Conservation (phyloP, 352 stramenopile species). For the Pythium vanterpoolii region DNA sequence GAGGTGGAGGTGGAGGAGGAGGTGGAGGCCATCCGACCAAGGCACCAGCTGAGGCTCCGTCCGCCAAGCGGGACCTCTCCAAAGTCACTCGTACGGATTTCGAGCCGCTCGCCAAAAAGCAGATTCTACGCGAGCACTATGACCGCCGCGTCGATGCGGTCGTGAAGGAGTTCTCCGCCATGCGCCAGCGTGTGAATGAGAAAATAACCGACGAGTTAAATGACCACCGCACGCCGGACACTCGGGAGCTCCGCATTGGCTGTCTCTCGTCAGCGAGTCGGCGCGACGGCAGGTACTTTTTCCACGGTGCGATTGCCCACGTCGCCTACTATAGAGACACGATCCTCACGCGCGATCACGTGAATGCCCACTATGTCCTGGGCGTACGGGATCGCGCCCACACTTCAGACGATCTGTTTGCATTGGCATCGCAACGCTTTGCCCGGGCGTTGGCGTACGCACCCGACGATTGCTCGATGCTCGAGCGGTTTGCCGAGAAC, state of each 20-base stretch:
- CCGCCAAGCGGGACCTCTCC: conserved; percentile 50
- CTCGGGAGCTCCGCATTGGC: conserved; percentile 67
- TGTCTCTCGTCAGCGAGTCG: conserved; percentile 57
- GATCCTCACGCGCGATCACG: conserved; percentile 53
- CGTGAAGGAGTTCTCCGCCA: conserved; percentile 63
- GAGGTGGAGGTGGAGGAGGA: no score
- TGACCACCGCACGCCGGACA: conserved; percentile 52
- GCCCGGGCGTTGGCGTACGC: conserved; percentile 50
- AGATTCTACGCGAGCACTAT: conserved; percentile 72
- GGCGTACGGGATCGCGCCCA: conserved; percentile 54
- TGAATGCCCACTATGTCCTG: conserved; percentile 77
- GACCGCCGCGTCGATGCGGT: conserved; percentile 50
- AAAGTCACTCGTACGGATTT: conserved; percentile 72
- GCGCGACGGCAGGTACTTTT: conserved; percentile 82
- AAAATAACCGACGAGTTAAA: conserved; percentile 71
- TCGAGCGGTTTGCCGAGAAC: conserved; percentile 77
- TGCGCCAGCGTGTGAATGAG: conserved; percentile 63
- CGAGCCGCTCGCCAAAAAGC: conserved; percentile 78
- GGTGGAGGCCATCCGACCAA: no score
- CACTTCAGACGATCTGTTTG: conserved; percentile 77
- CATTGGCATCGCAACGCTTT: conserved; percentile 67
- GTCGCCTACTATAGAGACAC: conserved; percentile 79
- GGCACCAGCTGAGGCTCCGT: neutral
- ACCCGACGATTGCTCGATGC: conserved; percentile 55
- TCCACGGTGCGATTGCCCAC: conserved; percentile 78